phyloP scores from a whole-genome alignment of 2,329 filamentous ascomycete species.

The Triangularia verruculosa region DNA sequence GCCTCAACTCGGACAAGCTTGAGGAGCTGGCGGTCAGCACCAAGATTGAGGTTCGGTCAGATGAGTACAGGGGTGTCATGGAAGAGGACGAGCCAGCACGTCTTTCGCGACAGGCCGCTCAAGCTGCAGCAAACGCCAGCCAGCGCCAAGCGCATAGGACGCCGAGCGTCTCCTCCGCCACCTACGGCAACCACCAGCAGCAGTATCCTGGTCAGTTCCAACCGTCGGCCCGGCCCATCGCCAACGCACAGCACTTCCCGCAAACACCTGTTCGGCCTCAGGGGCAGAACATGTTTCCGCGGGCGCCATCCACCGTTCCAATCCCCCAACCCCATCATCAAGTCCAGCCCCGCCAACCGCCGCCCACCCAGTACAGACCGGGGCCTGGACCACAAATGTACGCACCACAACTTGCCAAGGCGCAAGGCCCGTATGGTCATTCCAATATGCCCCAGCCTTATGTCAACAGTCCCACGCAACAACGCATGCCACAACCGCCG shows the following conservation, averaged over 20 bases:
- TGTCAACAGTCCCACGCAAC: slow-evolving; percentile 41
- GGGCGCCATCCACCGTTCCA: slow-evolving; percentile 40
- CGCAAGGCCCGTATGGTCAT: slow-evolving; percentile 51
- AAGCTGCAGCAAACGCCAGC: slow-evolving; percentile 31
- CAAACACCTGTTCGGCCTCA: slow-evolving; percentile 43
- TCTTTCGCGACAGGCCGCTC: slow-evolving; percentile 40
- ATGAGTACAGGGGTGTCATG: slow-evolving; percentile 74
- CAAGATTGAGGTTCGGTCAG: slow-evolving; percentile 68
- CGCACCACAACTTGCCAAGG: slow-evolving; percentile 50
- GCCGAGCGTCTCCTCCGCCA: slow-evolving; percentile 35
- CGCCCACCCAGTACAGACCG: slow-evolving; percentile 44
- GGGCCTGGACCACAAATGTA: slow-evolving; percentile 42
- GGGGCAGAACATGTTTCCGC: slow-evolving; percentile 35
- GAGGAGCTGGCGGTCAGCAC: slow-evolving; percentile 78
- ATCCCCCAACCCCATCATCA: slow-evolving; percentile 41
- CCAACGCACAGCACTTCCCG: slow-evolving; percentile 38
- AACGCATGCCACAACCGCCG: slow-evolving; percentile 42
- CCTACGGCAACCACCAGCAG: slow-evolving; percentile 47
- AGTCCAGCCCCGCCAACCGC: slow-evolving; percentile 35
- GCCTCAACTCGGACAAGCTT: slow-evolving; percentile 82
- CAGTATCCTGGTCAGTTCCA: slow-evolving; percentile 48
- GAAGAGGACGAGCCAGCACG: slow-evolving; percentile 73
- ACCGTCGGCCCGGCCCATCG: slow-evolving; percentile 45
- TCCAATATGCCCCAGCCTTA: slow-evolving; percentile 47
- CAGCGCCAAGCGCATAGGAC: slow-evolving; percentile 35